Percentiles rank a stretch among this genome's conserved stretches.
Conservation (phyloP, 768 basidiomycete genomes). For the Strobilomyces echinocephalus region DNA sequence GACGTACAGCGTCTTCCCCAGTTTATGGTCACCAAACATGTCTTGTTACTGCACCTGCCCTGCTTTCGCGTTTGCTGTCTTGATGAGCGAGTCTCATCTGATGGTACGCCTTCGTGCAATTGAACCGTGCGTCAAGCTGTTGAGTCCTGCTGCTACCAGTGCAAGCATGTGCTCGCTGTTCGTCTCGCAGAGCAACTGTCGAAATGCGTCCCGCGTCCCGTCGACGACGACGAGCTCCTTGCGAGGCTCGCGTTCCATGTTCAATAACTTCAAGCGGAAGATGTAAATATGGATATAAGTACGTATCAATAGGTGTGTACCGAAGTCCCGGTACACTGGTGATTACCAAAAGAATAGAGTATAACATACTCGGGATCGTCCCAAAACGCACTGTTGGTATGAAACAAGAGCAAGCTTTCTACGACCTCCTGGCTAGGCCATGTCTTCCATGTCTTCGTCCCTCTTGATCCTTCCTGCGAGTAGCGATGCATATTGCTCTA, state of each 20-base stretch:
- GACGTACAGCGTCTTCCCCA: constrained; percentile 53
- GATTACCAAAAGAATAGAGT: constrained; percentile 23
- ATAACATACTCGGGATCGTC: constrained; percentile 21
- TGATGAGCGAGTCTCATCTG: constrained; percentile 54
- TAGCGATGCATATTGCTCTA: constrained; percentile 57
- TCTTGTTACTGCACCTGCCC: constrained; percentile 72
- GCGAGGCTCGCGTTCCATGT: constrained; percentile 19
- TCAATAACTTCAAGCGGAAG: constrained; percentile 4
- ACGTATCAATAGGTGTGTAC: constrained; percentile 12
- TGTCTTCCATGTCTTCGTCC: constrained; percentile 23
- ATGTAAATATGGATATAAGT: constrained; percentile 8
- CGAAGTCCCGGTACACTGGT: constrained; percentile 13
- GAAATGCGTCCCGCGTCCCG: constrained; percentile 46
- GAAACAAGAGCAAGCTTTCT: constrained; percentile 7
- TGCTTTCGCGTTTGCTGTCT: constrained; percentile 61
- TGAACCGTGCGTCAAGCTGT: background rate
- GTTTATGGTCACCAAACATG: constrained; percentile 38
- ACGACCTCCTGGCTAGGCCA: constrained; percentile 4
- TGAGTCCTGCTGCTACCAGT: constrained; percentile 39
- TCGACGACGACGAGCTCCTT: constrained; percentile 46
- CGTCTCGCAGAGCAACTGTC: constrained; percentile 53
- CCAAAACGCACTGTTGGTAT: constrained; percentile 9
- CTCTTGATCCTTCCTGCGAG: constrained; percentile 53
- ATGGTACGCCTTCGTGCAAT: constrained; percentile 44
- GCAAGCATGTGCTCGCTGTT: constrained; percentile 74